phyloP scores from a whole-genome alignment of 2,329 filamentous ascomycete species.

The Neonectria punicea region DNA sequence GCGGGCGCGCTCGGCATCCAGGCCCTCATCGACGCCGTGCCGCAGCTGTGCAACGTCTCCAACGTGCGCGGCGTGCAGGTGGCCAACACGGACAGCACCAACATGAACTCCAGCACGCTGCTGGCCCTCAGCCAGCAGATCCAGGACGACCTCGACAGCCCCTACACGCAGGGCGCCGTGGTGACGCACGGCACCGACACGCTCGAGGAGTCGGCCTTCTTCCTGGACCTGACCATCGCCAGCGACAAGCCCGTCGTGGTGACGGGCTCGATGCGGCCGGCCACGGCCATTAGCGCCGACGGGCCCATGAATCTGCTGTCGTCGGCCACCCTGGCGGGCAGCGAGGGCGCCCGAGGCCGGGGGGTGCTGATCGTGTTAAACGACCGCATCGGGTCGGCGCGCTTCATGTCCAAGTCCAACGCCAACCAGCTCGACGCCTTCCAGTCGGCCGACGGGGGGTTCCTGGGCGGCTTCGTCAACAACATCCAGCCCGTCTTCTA shows the following conservation, averaged over 20 bases:
- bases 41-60: conserved; percentile 63
- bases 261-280: conserved; percentile 71
- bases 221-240: conserved; percentile 67
- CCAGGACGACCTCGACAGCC: conserved; percentile 57
- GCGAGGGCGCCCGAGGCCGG: conserved; percentile 56
- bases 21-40: conserved; percentile 64
- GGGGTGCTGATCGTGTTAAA: conserved; percentile 71
- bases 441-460: conserved; percentile 65
- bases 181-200: conserved; percentile 75
- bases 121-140: conserved; percentile 60
- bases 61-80: conserved; percentile 65
- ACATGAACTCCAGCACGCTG: conserved; percentile 60
- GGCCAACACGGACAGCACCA: conserved; percentile 58
- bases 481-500: conserved; percentile 69
- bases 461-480: conserved; percentile 67
- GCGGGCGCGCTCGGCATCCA: conserved; percentile 59
- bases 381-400: conserved; percentile 67
- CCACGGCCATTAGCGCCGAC: conserved; percentile 70
- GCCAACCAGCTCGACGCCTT: conserved; percentile 73
- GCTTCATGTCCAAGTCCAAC: conserved; percentile 70
- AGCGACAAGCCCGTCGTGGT: conserved; percentile 68
- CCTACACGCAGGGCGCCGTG: conserved; percentile 60
- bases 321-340: conserved; percentile 66
- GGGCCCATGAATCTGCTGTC: conserved; percentile 71
- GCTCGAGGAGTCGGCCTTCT: conserved; percentile 72